Evolutionary conservation across 768 basidiomycete species (phyloP), one percentile per base, ranked within the genome.

Genomic region (Termitomyces sp.): DNA sequence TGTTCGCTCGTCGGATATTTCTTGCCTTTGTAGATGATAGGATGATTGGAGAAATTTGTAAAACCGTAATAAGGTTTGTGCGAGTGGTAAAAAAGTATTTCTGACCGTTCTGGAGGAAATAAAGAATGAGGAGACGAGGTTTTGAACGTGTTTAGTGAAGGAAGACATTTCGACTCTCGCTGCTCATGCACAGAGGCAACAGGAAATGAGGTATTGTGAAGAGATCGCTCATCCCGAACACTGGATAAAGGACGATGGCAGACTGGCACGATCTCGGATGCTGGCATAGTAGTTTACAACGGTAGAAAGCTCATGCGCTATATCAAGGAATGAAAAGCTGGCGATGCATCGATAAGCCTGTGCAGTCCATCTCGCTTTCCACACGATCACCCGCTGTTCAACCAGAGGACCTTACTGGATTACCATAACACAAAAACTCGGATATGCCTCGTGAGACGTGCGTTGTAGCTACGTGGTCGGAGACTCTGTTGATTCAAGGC

Each of bases 1-100:
- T 89, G 88, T 65, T 89, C 88, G 64, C 85, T 85, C 0, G 87
- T 90, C 1, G 87, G 85, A 64, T 89, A 90, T 53, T 70, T 74
- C 64, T 82, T 85, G 41, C 82, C 82, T 33, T 81, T 76, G 65
- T 86, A 84, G 10, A 73, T 62, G 10, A 90, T 80, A 44, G 81
- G 74, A 66, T 89, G 86, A 0, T 81, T 67, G 10, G 88, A 88
- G 67, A 88, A 88, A 67, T 87, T 87, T 42, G 86, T 87, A 63
- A 88, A 87, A 7, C 83, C 86, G 58, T 87, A 86, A 64, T 86
- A 75, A 11, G 85, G 83, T 44, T 79, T 73, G 12, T 78, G 71
- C 63, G 81, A 87, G 61, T 86, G 77, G 61, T 88, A 87, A 65
- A 88, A 88, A 2, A 83, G 66, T 55, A 87, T 74, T 5, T 73